phyloP scores from a whole-genome alignment of 192 early-diverging fungal genomes.

The Spizellomyces punctatus region DNA sequence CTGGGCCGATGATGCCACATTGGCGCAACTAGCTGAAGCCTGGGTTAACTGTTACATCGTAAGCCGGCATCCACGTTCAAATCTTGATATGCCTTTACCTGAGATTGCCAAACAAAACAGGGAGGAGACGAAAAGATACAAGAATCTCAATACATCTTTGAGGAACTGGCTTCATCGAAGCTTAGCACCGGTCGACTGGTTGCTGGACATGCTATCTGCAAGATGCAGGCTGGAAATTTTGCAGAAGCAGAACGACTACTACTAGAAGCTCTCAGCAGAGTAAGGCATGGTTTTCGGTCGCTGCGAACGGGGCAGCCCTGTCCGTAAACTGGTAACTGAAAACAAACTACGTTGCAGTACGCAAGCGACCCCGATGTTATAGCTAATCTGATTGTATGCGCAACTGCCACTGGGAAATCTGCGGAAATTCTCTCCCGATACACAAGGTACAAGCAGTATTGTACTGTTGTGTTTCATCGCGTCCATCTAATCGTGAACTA shows the following conservation, averaged over 20 bases:
- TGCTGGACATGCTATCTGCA: constrained; percentile 77
- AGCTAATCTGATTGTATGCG: constrained; percentile 82
- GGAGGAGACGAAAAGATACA: constrained; percentile 77
- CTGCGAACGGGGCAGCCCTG: background rate
- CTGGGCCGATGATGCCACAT: constrained; percentile 95
- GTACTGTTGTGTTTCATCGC: background rate
- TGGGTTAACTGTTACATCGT: constrained; percentile 76
- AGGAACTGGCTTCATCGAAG: constrained; percentile 84
- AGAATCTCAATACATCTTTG: constrained; percentile 91
- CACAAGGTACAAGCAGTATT: constrained; percentile 55
- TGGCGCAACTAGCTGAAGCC: constrained; percentile 90
- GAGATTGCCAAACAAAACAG: constrained; percentile 16
- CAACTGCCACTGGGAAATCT: constrained; percentile 69
- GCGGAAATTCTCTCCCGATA: constrained; percentile 66
- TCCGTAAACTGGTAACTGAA: background rate
- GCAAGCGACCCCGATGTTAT: constrained; percentile 78
- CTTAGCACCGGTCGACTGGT: constrained; percentile 73
- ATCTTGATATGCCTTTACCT: background rate
- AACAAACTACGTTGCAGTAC: constrained; percentile 45
- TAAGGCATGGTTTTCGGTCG: background rate
- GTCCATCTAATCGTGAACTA: constrained; percentile 2
- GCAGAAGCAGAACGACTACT: constrained; percentile 82
- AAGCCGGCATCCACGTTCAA: background rate
- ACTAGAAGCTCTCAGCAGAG: constrained; percentile 71
- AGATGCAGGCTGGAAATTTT: constrained; percentile 77